phyloP scores from a whole-genome alignment of 805 yeast genomes.

The Wilhelminamyces savonicus region DNA sequence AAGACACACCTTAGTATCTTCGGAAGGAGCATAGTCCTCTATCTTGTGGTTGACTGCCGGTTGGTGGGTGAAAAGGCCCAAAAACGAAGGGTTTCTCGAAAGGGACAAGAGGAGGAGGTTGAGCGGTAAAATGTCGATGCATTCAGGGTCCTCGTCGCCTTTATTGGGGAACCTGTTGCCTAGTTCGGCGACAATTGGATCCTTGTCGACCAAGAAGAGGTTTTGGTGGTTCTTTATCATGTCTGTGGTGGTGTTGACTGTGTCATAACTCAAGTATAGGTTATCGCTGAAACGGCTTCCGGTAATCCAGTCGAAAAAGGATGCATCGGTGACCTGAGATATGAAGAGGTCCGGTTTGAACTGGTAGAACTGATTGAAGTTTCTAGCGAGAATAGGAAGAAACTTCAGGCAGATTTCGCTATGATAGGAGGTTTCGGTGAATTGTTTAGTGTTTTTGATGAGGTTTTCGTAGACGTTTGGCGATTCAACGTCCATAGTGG shows the following conservation, averaged over 20 bases:
- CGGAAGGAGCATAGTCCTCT: constrained; percentile 8
- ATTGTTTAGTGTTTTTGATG: constrained; percentile 7
- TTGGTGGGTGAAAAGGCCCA: constrained; percentile 7
- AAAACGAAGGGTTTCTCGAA: constrained; percentile 10
- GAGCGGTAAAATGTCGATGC: constrained; percentile 16
- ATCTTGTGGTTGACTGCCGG: constrained; percentile 4
- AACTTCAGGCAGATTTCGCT: constrained; percentile 10
- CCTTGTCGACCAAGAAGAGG: not conserved
- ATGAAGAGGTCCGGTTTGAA: constrained; percentile 8
- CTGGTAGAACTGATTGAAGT: constrained; percentile 16
- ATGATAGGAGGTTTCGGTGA: constrained; percentile 5
- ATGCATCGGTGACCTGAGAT: constrained; percentile 14
- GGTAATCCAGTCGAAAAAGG: constrained; percentile 29
- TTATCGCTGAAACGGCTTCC: constrained; percentile 16
- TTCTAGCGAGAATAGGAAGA: constrained; percentile 17
- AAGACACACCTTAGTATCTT: constrained; percentile 11
- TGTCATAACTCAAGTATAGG: constrained; percentile 6
- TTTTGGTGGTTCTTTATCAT: not conserved
- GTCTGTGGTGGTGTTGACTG: not conserved
- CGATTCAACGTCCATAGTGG: constrained; percentile 13
- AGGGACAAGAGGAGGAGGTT: constrained; percentile 8
- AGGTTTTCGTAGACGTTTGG: constrained; percentile 15
- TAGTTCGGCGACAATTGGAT: too few species aligned
- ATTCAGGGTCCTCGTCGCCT: too few species aligned
- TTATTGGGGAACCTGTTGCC: too few species aligned